Conservation (phyloP, 495 filamentous ascomycete genomes). For the Daldinia grandis region DNA sequence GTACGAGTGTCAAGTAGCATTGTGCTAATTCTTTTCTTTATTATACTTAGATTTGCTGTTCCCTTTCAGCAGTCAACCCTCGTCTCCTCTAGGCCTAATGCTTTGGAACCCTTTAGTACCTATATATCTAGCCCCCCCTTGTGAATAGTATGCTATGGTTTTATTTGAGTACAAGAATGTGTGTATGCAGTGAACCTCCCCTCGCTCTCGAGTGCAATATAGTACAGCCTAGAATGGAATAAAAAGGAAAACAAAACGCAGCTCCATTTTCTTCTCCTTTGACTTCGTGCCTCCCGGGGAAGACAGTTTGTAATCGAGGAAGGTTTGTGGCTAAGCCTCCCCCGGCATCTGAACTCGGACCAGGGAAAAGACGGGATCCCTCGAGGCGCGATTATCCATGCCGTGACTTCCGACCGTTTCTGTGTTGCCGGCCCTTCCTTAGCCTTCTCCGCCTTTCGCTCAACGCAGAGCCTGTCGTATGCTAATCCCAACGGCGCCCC, state of each 20-base stretch:
- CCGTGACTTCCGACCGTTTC: not conserved
- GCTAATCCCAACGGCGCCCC: slow-evolving; percentile 52
- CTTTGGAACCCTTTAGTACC: not conserved
- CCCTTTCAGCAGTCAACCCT: not conserved
- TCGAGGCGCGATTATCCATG: not conserved
- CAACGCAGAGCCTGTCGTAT: not conserved
- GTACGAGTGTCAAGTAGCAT: slow-evolving; percentile 5
- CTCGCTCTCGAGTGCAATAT: slow-evolving; percentile 4
- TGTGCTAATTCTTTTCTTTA: not conserved
- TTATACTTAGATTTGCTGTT: slow-evolving; percentile 1
- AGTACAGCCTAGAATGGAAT: slow-evolving; percentile 7
- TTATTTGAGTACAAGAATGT: slow-evolving; percentile 6
- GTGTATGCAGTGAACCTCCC: not conserved
- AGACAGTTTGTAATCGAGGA: not conserved
- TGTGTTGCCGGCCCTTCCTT: not conserved
- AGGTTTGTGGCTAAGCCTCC: not conserved
- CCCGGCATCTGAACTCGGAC: not conserved
- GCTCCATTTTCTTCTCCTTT: not conserved
- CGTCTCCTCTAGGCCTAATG: not conserved
- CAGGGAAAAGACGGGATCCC: not conserved
- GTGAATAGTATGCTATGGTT: not conserved
- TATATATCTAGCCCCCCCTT: not conserved
- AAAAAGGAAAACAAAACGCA: not conserved
- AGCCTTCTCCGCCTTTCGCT: no score
- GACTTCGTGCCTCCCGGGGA: not conserved